Evolutionary conservation across 2,329 filamentous ascomycete genomes (phyloP).

Genomic region (Chalaropsis ovoidea): DNA sequence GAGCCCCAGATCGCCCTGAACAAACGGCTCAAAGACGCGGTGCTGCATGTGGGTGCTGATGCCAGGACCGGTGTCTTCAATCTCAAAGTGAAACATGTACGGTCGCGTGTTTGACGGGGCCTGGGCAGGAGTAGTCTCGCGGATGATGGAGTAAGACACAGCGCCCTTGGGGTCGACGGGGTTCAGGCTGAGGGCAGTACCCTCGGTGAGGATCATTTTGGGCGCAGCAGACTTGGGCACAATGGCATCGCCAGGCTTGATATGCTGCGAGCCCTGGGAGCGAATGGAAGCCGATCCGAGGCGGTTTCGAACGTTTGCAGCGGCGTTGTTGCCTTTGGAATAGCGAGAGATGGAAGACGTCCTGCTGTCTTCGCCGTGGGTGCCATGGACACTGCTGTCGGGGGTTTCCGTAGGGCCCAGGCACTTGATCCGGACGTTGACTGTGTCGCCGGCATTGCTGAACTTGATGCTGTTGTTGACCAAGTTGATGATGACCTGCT

Average conservation of each 20-base stretch:
- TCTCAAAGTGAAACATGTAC: slow-evolving; percentile 77
- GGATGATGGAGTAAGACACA: slow-evolving; percentile 37
- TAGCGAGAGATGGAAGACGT: slow-evolving; percentile 44
- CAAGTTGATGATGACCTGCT: slow-evolving; percentile 88
- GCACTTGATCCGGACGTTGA: slow-evolving; percentile 67
- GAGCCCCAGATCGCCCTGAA: slow-evolving; percentile 80
- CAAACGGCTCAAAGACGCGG: slow-evolving; percentile 86
- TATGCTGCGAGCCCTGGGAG: slow-evolving; percentile 40
- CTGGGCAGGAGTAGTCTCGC: slow-evolving; percentile 49
- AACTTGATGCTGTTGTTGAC: slow-evolving; percentile 91
- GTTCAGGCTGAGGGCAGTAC: slow-evolving; percentile 53
- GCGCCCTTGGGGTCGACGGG: slow-evolving; percentile 48
- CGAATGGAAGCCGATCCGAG: slow-evolving; percentile 42
- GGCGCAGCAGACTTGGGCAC: slow-evolving; percentile 27
- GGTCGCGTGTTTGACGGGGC: slow-evolving; percentile 53
- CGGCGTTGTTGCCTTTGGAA: slow-evolving; percentile 35
- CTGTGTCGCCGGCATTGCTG: slow-evolving; percentile 64
- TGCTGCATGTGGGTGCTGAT: slow-evolving; percentile 68
- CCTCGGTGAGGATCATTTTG: slow-evolving; percentile 31
- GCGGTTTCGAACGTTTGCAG: slow-evolving; percentile 33
- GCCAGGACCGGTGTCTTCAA: slow-evolving; percentile 78
- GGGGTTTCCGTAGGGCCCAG: slow-evolving; percentile 46
- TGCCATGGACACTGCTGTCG: slow-evolving; percentile 23
- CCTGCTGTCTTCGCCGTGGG: slow-evolving; percentile 39
- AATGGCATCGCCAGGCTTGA: slow-evolving; percentile 25